Evolutionary conservation across 495 filamentous ascomycete species (phyloP).

Genomic region (Neurospora sp.): DNA sequence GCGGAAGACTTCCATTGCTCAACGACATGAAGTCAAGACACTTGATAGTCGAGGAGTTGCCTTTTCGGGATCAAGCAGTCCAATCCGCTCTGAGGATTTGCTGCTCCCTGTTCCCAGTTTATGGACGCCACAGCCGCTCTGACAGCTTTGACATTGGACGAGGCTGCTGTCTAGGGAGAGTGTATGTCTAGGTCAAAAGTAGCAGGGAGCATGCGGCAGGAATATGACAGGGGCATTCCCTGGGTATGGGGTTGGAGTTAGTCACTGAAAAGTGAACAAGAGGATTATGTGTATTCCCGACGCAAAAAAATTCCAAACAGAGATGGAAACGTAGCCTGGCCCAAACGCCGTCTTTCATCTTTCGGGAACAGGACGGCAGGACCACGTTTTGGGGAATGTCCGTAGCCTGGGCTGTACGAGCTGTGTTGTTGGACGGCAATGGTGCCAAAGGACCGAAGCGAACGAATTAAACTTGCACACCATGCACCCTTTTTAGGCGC

Average conservation of each 20-base stretch:
- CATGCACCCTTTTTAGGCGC: not conserved
- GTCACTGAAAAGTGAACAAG: not conserved
- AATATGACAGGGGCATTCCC: not conserved
- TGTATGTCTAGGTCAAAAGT: not conserved
- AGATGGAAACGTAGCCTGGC: not conserved
- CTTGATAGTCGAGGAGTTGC: not conserved
- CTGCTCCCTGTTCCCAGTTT: not conserved
- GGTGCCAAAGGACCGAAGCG: not conserved
- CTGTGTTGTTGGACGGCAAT: not conserved
- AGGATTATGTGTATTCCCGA: not conserved
- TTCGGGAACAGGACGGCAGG: not conserved
- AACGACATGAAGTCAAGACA: not conserved
- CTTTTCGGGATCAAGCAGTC: not conserved
- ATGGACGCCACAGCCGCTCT: slow-evolving; percentile 4
- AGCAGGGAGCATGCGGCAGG: not conserved
- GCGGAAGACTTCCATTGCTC: not conserved
- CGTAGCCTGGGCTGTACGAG: slow-evolving; percentile 2
- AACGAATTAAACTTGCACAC: not conserved
- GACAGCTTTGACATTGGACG: slow-evolving; percentile 3
- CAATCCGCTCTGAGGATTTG: not conserved
- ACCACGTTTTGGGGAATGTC: slow-evolving; percentile 23
- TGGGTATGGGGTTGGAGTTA: not conserved
- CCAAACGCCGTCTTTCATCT: not conserved
- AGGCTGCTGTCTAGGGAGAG: not conserved
- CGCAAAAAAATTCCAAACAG: not conserved